Conservation (phyloP, 176 grass and related monocot species). For the Aegilops sharonensis region DNA sequence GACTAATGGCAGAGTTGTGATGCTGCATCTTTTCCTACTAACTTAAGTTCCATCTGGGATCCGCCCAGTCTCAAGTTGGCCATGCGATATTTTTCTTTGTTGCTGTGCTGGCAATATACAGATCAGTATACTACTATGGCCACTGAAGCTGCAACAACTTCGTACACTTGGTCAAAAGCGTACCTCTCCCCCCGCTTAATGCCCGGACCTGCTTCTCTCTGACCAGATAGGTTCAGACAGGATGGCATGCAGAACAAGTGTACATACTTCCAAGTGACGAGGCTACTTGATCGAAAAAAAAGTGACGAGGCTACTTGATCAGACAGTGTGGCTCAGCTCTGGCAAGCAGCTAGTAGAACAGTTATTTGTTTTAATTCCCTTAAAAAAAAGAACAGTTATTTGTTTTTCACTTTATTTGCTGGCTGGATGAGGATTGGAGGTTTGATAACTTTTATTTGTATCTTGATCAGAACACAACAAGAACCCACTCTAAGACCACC, state of each 20-base stretch:
- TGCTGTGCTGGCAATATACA: constrained; percentile 8
- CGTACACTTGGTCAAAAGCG: constrained; percentile 50
- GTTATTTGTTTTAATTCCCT: not conserved
- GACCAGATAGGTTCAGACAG: constrained; percentile 33
- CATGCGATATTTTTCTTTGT: not conserved
- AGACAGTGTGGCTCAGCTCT: not conserved
- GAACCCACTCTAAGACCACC: constrained; percentile 42
- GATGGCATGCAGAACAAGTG: constrained; percentile 32
- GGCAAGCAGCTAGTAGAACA: not conserved
- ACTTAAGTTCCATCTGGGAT: constrained; percentile 26
- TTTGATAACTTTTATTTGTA: not conserved
- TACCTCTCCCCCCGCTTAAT: constrained; percentile 35
- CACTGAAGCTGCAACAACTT: constrained; percentile 50
- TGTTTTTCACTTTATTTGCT: not conserved
- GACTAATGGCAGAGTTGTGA: constrained; percentile 44
- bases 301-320: constrained; percentile 17
- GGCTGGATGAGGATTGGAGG: not conserved
- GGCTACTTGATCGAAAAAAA: not conserved
- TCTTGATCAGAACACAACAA: constrained; percentile 24
- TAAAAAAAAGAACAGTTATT: not conserved
- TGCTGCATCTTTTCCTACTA: constrained; percentile 46
- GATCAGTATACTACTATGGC: not conserved
- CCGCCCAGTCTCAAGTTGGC: constrained; percentile 20
- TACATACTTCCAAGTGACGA: constrained; percentile 28
- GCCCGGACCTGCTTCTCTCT: constrained; percentile 43